Percentiles rank a stretch among this genome's conserved stretches.
Evolutionary conservation across 2,329 filamentous ascomycete species (phyloP).

Genomic region (Cercospora sp.): DNA sequence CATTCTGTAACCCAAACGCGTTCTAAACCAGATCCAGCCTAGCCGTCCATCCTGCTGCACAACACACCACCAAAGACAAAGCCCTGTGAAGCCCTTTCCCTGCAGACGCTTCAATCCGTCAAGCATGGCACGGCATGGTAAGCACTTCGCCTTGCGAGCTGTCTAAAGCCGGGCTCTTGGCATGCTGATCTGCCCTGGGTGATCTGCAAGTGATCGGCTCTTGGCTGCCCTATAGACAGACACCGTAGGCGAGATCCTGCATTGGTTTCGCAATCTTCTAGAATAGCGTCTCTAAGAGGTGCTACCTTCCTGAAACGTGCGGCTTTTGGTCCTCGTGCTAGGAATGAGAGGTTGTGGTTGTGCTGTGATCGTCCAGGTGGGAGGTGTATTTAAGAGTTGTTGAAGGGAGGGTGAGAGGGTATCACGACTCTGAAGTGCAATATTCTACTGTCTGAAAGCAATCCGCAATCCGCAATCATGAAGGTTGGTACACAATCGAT

Average conservation of each 20-base stretch:
- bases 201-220: slow-evolving; percentile 6
- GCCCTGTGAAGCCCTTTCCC: background rate
- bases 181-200: background rate
- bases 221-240: slow-evolving; percentile 8
- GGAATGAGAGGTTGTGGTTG: slow-evolving; percentile 4
- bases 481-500: background rate
- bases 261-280: background rate
- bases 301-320: slow-evolving; percentile 4
- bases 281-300: background rate
- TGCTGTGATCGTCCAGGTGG: background rate
- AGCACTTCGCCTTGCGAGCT: slow-evolving; percentile 5
- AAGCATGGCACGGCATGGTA: background rate
- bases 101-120: background rate
- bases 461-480: background rate
- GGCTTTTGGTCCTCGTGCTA: background rate
- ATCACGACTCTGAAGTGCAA: background rate
- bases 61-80: background rate
- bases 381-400: background rate
- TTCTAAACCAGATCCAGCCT: background rate
- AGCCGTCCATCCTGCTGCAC: background rate
- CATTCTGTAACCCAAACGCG: background rate
- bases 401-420: background rate
- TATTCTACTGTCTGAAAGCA: background rate
- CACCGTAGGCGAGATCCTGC: slow-evolving; percentile 7
- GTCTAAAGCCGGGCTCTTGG: background rate